These are phyloP conservation scores for Yamagishiella unicocca DNA, from an alignment of 139 green algal species.

Conservation along the genomic window DNA sequence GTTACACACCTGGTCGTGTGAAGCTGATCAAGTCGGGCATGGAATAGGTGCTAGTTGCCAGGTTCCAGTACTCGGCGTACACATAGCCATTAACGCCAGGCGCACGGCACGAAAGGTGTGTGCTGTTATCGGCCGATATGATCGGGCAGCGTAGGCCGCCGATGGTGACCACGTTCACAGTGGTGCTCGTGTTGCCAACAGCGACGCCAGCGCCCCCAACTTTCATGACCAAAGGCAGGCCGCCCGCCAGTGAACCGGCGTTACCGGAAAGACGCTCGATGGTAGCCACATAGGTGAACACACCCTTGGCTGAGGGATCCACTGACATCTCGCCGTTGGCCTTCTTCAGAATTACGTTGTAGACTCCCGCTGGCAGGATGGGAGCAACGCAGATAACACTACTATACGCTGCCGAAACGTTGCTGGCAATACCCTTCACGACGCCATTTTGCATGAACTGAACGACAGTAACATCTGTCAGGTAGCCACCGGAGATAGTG, in stretches of 20 bases:
- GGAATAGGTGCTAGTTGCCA: neutral
- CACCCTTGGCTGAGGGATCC: neutral
- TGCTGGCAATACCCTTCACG: neutral
- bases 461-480: neutral
- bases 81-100: conserved; percentile 22
- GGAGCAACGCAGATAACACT: neutral
- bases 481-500: neutral
- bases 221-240: conserved; percentile 15
- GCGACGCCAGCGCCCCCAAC: conserved; percentile 29
- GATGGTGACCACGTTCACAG: conserved; percentile 43
- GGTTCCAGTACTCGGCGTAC: conserved; percentile 57
- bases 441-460: conserved; percentile 5
- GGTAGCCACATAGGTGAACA: neutral
- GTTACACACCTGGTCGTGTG: conserved; percentile 2
- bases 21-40: neutral
- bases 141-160: conserved; percentile 45
- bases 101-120: conserved; percentile 28
- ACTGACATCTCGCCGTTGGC: conserved; percentile 29
- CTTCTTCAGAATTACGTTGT: conserved; percentile 14
- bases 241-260: conserved; percentile 50
- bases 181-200: neutral
- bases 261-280: conserved; percentile 2
- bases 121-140: neutral
- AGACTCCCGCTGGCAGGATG: conserved; percentile 17
- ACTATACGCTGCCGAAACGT: neutral